Conservation (phyloP, 2,329 filamentous ascomycete species). For the Fusarium stilboides region DNA sequence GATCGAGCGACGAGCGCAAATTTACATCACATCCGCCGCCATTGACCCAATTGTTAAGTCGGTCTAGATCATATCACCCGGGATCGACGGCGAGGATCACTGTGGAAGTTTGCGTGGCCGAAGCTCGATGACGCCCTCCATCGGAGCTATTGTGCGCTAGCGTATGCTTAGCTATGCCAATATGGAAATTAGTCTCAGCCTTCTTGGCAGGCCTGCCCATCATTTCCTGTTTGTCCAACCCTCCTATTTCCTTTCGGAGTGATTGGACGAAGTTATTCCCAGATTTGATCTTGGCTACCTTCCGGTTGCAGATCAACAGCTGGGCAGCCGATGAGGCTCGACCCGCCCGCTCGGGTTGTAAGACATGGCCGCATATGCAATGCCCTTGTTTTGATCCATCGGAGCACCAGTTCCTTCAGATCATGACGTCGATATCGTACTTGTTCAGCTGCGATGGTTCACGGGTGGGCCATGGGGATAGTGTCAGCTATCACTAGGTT, state of each 20-base stretch:
- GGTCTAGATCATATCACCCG: background rate
- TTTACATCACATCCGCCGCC: slow-evolving; percentile 15
- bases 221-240: slow-evolving; percentile 24
- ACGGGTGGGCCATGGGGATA: background rate
- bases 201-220: slow-evolving; percentile 15
- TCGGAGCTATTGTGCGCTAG: slow-evolving; percentile 23
- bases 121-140: slow-evolving; percentile 34
- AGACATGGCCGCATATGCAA: slow-evolving; percentile 18
- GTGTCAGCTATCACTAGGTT: background rate
- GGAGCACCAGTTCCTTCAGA: slow-evolving; percentile 16
- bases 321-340: slow-evolving; percentile 9
- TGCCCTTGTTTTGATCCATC: background rate
- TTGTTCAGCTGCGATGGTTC: slow-evolving; percentile 30
- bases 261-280: slow-evolving; percentile 23
- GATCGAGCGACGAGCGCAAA: background rate
- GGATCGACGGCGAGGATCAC: slow-evolving; percentile 42
- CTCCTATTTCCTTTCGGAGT: slow-evolving; percentile 14
- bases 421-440: slow-evolving; percentile 27
- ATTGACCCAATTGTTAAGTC: background rate
- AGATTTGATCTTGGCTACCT: background rate
- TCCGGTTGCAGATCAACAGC: slow-evolving; percentile 25
- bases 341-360: slow-evolving; percentile 23
- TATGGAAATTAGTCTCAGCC: slow-evolving; percentile 29
- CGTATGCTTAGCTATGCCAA: slow-evolving; percentile 23
- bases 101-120: slow-evolving; percentile 28